Evolutionary conservation across 805 yeast genomes (phyloP), one percentile per base, ranked within the genome.

Genomic region (Pichia gijzeniarum): DNA sequence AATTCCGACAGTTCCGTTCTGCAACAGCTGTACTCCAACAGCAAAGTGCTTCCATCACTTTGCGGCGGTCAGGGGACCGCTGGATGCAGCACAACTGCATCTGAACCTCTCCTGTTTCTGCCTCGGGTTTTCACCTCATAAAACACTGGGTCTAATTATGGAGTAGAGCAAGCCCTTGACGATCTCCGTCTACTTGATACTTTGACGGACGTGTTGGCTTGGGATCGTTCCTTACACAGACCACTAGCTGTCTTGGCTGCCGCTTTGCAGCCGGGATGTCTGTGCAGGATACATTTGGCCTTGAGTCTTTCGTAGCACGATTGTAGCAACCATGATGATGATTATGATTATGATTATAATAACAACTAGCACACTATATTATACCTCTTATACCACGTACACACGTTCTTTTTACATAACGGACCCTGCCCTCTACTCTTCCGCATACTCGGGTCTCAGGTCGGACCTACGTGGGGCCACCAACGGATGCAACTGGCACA

Each of bases 381-480:
- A 30, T 10, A 25, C 10, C 28, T 25, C 9, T 10, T 25, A 25
- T 10, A 25, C 9, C 10, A 25, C 6, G 10, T 10, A 25, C 28
- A 25, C 28, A 25, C 28, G 10, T 10, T 25, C 28, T 25, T n/a
- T n/a, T n/a, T n/a, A n/a, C n/a, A n/a, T n/a, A n/a, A n/a, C n/a
- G n/a, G n/a, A n/a, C 28, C 10, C 20, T 21, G 9, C 9, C 33
- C 3, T 9, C 21, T 20, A 19, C 41, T 52, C 56, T 44, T 68
- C 74, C 12, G 74, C 73, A 48, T 55, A 78, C 63, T 89, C 96
- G 9, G 95, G 95, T 68, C 96, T 81, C 62, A 89, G 68, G 59
- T 90, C 96, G 1, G 95, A 79, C 57, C 97, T 79, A 63, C 84
- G 85, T 35, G 97, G 97, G 36, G 79, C 88, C 48, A 87, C 95